Base-by-base conservation (phyloP, 2,329 filamentous ascomycete genomes). In the Microcyclosporella mali region DNA sequence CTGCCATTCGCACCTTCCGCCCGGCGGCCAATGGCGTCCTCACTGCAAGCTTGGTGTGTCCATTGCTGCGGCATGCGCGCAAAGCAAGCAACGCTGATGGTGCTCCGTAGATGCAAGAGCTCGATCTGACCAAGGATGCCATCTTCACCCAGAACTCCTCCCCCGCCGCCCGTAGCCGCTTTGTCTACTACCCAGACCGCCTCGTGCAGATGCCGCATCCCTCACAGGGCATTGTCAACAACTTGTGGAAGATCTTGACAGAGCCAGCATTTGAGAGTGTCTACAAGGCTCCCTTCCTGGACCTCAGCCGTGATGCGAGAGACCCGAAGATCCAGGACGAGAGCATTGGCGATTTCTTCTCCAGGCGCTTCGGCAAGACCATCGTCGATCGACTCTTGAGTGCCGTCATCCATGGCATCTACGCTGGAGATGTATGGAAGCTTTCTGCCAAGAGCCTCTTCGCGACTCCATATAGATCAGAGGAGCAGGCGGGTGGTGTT, bases 171-270 rank as follows among this genome's bases (percentile, higher is more conserved):
- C 64, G 63, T 41, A 83, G 82, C 59, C 84, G 88, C 49, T 95
- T 82, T 65, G 71, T 97, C 46, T 95, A 92, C 73, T 94, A 94
- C 58, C 86, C 86, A 2, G 85, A 95, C 61, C 85, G 82, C 57
- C 75, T 92, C 21, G 83, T 88, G 40, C 71, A 72, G 17, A 65
- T 85, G 57, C 80, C 81, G 6, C 66, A 66, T 7, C 70, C 61
- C 3, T 54, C 58, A 2, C 56, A 74, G 14, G 57, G 58, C 25
- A 19, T 60, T 10, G 44, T 49, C 16, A 51, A 58, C 19, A 49
- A 8, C 10, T 56, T 53, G 30, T 56, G 50, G 47, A 59, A 37
- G 15, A n/a, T 62, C 7, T 35, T 49, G 40, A 66, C 60, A 0
- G 73, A 85, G 55, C 75, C 81, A 4, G 58, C 82, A 1, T 77